Percentiles rank a stretch among this genome's conserved stretches.
Evolutionary conservation across 169 alveolate genomes (phyloP).

Genomic region (Theileria parva): DNA sequence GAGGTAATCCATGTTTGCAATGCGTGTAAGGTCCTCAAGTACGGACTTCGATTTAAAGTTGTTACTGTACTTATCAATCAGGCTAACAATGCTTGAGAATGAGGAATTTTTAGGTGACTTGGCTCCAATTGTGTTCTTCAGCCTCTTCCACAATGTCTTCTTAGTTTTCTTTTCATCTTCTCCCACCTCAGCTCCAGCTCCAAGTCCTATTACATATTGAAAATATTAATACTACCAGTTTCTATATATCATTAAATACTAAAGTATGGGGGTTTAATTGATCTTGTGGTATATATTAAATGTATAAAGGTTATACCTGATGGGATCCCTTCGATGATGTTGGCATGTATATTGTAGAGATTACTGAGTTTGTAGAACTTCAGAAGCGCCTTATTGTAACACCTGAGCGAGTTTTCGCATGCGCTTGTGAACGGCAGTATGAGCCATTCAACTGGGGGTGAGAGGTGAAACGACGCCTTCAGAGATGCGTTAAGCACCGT

Average conservation of each 20-base stretch:
- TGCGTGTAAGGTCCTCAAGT: conserved; percentile 15
- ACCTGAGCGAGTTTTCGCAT: conserved; percentile 36
- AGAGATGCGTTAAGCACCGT: conserved; percentile 39
- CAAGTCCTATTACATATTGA: background rate
- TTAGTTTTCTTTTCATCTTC: background rate
- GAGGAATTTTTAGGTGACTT: conserved; percentile 3
- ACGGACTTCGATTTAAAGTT: conserved; percentile 2
- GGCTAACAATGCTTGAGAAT: background rate
- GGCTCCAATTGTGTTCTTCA: conserved; percentile 2
- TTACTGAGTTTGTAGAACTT: conserved; percentile 19
- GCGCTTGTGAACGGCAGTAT: conserved; percentile 40
- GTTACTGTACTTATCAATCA: background rate
- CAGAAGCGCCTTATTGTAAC: conserved; percentile 16
- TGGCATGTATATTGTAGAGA: conserved; percentile 11
- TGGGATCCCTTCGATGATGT: conserved; percentile 1
- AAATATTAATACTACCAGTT: background rate
- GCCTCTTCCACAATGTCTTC: conserved; percentile 12
- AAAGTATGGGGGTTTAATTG: background rate
- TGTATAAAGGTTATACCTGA: background rate
- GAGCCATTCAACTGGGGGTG: conserved; percentile 35
- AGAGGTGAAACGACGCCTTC: conserved; percentile 37
- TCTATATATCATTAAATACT: background rate
- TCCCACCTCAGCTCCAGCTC: background rate
- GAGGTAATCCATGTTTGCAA: conserved; percentile 15
- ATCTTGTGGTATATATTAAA: background rate